A percentile compares a stretch with the other conserved stretches of the same genome.
Evolutionary conservation across 2,329 filamentous ascomycete genomes (phyloP).

Genomic region (Exophiala sp.): DNA sequence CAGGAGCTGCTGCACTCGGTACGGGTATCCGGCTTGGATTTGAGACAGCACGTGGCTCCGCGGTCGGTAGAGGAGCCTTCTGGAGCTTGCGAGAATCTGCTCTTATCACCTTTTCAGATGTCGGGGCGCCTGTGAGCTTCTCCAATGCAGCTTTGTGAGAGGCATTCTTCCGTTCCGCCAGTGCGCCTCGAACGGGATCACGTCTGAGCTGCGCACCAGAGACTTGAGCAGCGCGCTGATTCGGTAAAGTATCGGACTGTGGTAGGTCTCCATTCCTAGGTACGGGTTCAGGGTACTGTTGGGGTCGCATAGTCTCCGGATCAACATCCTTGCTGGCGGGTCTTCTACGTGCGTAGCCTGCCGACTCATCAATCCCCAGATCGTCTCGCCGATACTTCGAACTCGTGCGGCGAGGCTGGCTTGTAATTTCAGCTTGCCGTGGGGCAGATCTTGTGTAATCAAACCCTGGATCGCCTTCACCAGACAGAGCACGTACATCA

Average conservation of each 20-base stretch:
- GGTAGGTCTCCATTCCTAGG: background rate
- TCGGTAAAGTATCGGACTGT: background rate
- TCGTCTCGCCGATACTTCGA: conserved; percentile 13
- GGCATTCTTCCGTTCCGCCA: conserved; percentile 24
- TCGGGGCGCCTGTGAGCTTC: conserved; percentile 22
- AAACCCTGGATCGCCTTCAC: conserved; percentile 26
- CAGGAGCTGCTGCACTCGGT: conserved; percentile 4
- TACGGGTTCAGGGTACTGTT: conserved; percentile 2
- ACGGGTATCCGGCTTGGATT: conserved; percentile 21
- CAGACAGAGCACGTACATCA: conserved; percentile 21
- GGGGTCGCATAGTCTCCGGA: background rate
- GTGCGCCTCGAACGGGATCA: background rate
- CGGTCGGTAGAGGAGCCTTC: conserved; percentile 11
- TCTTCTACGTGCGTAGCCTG: too few species aligned
- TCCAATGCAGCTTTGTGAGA: conserved; percentile 29
- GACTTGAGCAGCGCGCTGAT: background rate
- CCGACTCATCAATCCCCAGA: background rate
- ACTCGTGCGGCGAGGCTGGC: conserved; percentile 9
- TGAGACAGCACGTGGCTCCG: background rate
- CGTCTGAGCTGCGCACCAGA: conserved; percentile 1
- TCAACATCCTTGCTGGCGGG: background rate
- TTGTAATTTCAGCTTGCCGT: conserved; percentile 1
- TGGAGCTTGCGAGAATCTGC: conserved; percentile 22
- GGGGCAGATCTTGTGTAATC: conserved; percentile 25
- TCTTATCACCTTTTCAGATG: conserved; percentile 9